Conservation (phyloP, 2,329 filamentous ascomycete species). For the Kalmusia sp. region DNA sequence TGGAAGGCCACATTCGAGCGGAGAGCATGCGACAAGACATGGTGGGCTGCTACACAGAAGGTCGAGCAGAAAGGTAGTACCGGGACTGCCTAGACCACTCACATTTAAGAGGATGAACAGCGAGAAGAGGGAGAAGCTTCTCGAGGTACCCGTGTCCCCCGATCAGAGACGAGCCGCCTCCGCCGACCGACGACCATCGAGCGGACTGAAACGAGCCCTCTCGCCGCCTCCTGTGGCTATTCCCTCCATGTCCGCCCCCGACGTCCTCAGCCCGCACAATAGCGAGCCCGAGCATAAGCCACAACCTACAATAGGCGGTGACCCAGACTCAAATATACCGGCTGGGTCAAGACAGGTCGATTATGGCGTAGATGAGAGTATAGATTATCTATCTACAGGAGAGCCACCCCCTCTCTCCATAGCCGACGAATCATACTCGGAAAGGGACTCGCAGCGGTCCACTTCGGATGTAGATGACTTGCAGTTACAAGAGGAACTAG, state of each 20-base stretch:
- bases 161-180: slow-evolving; percentile 79
- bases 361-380: slow-evolving; percentile 32
- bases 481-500: slow-evolving; percentile 79
- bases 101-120: slow-evolving; percentile 86
- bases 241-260: slow-evolving; percentile 49
- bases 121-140: slow-evolving; percentile 76
- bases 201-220: slow-evolving; percentile 56
- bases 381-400: slow-evolving; percentile 29
- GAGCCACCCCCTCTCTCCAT: slow-evolving; percentile 35
- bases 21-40: slow-evolving; percentile 23
- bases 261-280: slow-evolving; percentile 42
- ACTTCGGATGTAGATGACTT: slow-evolving; percentile 59
- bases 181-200: slow-evolving; percentile 70
- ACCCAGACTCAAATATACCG: slow-evolving; percentile 39
- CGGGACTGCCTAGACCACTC: slow-evolving; percentile 76
- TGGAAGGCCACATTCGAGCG: slow-evolving; percentile 42
- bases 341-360: slow-evolving; percentile 45
- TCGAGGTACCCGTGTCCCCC: slow-evolving; percentile 67
- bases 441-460: slow-evolving; percentile 41
- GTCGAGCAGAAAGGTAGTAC: slow-evolving; percentile 68
- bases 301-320: slow-evolving; percentile 39
- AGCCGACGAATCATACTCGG: slow-evolving; percentile 35
- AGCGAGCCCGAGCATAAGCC: slow-evolving; percentile 31
- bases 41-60: slow-evolving; percentile 34
- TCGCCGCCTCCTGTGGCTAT: slow-evolving; percentile 48